Percentiles rank a stretch among this genome's conserved stretches.
phyloP scores from a whole-genome alignment of 164 flowering plant species.

The Kingdonia uniflora region DNA sequence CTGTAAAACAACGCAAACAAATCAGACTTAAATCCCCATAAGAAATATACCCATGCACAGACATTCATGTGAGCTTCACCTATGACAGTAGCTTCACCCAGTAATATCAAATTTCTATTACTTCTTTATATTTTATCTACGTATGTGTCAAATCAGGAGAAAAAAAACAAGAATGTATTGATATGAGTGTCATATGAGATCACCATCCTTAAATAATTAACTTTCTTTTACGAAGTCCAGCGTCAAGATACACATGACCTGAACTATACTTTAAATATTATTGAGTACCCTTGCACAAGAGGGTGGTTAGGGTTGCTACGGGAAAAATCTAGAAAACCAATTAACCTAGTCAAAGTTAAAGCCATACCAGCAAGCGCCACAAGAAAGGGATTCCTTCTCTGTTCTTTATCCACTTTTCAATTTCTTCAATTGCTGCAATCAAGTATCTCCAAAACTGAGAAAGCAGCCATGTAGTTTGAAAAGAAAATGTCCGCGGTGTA shows the following conservation, averaged over 20 bases:
- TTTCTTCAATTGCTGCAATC: conserved; percentile 48
- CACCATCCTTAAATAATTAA: too few species aligned
- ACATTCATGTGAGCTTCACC: too few species aligned
- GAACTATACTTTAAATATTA: background rate
- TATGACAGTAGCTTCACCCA: too few species aligned
- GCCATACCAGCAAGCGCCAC: conserved; percentile 73
- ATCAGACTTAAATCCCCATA: background rate
- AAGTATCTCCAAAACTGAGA: conserved; percentile 4
- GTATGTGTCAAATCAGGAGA: background rate
- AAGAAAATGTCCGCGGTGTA: background rate
- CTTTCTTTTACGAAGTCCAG: too few species aligned
- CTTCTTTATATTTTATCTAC: background rate
- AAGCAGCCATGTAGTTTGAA: background rate
- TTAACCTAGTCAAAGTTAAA: background rate
- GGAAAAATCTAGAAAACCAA: background rate
- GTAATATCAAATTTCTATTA: too few species aligned
- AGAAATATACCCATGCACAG: background rate
- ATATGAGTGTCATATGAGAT: too few species aligned
- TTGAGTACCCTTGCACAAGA: background rate
- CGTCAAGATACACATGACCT: too few species aligned
- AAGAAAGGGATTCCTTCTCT: conserved; percentile 63
- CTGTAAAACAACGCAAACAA: conserved; percentile 23
- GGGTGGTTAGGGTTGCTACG: background rate
- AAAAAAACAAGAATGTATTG: too few species aligned
- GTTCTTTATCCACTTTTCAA: conserved; percentile 45